Evolutionary conservation across 2,329 filamentous ascomycete genomes (phyloP).

Genomic region (Mycosphaerella arachidis): DNA sequence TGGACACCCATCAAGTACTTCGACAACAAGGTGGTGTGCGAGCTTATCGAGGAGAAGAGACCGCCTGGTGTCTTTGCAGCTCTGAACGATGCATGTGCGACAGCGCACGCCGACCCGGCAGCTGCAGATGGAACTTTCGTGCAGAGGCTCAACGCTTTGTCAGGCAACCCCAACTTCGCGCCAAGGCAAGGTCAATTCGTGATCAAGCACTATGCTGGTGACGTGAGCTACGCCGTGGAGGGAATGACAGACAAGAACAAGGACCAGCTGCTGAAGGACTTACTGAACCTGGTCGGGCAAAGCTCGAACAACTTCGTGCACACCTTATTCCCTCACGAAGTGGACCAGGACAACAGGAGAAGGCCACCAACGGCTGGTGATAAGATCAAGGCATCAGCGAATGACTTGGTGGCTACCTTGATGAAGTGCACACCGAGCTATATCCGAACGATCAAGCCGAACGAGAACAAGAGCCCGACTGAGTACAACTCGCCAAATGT

Average conservation of each 20-base stretch:
- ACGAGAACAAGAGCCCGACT: constrained; percentile 93
- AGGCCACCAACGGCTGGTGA: constrained; percentile 92
- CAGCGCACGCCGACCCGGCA: constrained; percentile 90
- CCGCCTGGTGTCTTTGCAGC: constrained; percentile 92
- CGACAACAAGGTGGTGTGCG: constrained; percentile 98
- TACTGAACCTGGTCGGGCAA: constrained; percentile 78
- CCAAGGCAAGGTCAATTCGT: constrained; percentile 94
- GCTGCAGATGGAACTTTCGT: constrained; percentile 96
- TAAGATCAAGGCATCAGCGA: constrained; percentile 91
- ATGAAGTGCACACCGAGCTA: constrained; percentile 98
- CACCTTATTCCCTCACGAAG: constrained; percentile 81
- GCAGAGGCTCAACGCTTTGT: constrained; percentile 84
- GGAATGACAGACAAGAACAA: constrained; percentile 99
- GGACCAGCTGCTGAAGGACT: constrained; percentile 89
- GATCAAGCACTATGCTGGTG: constrained; percentile 97
- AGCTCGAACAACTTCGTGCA: constrained; percentile 85
- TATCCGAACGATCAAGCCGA: constrained; percentile 98
- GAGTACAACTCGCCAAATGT: constrained; percentile 93
- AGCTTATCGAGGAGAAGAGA: constrained; percentile 86
- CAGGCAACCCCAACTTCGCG: constrained; percentile 80
- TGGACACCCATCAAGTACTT: constrained; percentile 99
- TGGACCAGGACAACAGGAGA: constrained; percentile 93
- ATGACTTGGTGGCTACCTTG: constrained; percentile 86
- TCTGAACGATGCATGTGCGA: constrained; percentile 95
- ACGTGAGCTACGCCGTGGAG: constrained; percentile 89